phyloP scores from a whole-genome alignment of 1,284 basidiomycete species.

The Caloboletus firmus region DNA sequence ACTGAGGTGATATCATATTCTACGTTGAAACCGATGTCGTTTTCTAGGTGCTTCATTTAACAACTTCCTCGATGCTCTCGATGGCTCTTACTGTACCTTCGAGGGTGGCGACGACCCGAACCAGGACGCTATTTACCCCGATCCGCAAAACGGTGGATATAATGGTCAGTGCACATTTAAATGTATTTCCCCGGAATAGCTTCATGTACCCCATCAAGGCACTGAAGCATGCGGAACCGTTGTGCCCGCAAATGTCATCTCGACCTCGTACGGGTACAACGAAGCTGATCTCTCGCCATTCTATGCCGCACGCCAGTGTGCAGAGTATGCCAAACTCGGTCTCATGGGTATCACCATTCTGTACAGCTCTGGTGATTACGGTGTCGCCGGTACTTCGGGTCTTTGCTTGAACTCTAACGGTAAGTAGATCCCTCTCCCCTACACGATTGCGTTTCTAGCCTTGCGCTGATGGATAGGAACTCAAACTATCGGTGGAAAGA shows the following conservation, averaged over 20 bases:
- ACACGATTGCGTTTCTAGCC: background rate
- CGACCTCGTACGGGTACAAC: conserved; percentile 43
- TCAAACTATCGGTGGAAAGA: conserved; percentile 23
- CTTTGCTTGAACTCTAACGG: conserved; percentile 34
- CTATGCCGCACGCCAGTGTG: conserved; percentile 46
- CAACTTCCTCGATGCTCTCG: conserved; percentile 51
- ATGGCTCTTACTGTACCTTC: conserved; percentile 47
- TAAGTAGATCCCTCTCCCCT: background rate
- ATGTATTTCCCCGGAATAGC: background rate
- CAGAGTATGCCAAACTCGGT: conserved; percentile 49
- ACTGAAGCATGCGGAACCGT: conserved; percentile 42
- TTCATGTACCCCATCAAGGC: conserved; percentile 12
- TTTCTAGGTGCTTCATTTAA: conserved; percentile 45
- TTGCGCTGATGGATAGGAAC: conserved; percentile 16
- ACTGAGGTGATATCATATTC: background rate
- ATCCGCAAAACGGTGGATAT: conserved; percentile 38
- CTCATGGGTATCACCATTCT: conserved; percentile 43
- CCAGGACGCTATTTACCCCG: conserved; percentile 45
- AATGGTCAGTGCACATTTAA: conserved; percentile 18
- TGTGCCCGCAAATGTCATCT: conserved; percentile 42
- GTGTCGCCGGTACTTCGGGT: conserved; percentile 39
- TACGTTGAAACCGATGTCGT: background rate
- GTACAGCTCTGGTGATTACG: conserved; percentile 42
- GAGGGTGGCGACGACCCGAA: conserved; percentile 47
- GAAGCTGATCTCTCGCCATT: conserved; percentile 42